Evolutionary conservation across 225 moss, liverwort and hornwort species (phyloP).

Genomic region (Rhytidiadelphus loreus): DNA sequence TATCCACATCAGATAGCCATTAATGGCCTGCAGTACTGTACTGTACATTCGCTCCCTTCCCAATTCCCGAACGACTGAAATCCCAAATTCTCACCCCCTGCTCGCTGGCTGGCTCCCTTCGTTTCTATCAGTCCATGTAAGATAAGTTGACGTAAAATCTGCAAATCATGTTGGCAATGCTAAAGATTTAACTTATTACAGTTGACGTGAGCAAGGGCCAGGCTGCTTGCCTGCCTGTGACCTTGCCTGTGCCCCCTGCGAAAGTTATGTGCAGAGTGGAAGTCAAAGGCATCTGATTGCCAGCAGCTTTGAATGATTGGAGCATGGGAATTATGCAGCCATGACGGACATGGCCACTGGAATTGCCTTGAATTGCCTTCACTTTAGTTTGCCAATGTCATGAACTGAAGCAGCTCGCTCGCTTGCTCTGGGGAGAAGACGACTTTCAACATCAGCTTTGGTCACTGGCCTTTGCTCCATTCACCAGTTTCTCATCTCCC

Average conservation of each 20-base stretch:
- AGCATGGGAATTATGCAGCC: slow-evolving; percentile 6
- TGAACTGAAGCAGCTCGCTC: neutral
- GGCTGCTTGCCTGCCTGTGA: neutral
- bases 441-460: neutral
- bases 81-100: neutral
- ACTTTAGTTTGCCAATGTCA: neutral
- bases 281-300: slow-evolving; percentile 29
- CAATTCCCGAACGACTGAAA: neutral
- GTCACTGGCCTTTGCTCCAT: neutral
- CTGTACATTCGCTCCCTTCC: neutral
- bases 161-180: neutral
- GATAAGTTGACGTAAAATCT: neutral
- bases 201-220: neutral
- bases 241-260: neutral
- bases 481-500: neutral
- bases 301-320: slow-evolving; percentile 34
- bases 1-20: neutral
- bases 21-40: neutral
- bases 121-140: neutral
- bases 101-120: neutral
- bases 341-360: neutral
- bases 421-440: neutral
- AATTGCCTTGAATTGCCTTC: neutral
- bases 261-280: neutral
- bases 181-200: neutral